Evolutionary conservation across 192 early-diverging fungal genomes (phyloP), one percentile per base, ranked within the genome.

Genomic region (Coemansia sp.): DNA sequence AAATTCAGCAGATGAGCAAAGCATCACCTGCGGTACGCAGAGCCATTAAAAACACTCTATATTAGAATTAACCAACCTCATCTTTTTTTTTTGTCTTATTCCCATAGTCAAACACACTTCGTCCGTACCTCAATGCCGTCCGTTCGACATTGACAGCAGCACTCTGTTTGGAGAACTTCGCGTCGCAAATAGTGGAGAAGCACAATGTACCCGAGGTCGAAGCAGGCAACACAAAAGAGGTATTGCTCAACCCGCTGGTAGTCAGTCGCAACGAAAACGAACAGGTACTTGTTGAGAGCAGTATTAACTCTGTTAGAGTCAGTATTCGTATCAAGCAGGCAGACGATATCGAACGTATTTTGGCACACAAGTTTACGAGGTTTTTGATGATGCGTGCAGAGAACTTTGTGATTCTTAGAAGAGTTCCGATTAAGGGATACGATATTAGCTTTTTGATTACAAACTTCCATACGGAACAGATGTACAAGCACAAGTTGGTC

Each of bases 121-220:
- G 92, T 59, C 94, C 96, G 48, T 99, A 99, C 68, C 89, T 99
- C 32, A 88, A 88, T 48, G 96, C 96, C 38, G 95, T 97, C 10
- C 92, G 94, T 45, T 89, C 93, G 34, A 94, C 95, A 49, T 82
- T 97, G 54, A 96, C 94, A 16, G 96, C 96, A 12, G 93, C 95
- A 1, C 80, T 99, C 71, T 99, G 96, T 65, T 82, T 99, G 20
- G 94, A 96, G 76, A 99, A 97, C 86, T 99, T 99, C 83, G 89
- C 93, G 20, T 99, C 96, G 33, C 95, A 99, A 72, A 89, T 95
- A 12, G 95, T 94, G 25, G 96, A 99, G 70, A 85, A 96, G 66
- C 96, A 99, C 88, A 99, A 99, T 76, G 95, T 95, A 75, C 96
- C 96, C 55, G 96, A 99, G 80, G 89, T 99, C 20, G 96, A 99